Conservation (phyloP, 2,329 filamentous ascomycete species). For the Corynespora cassiicola region DNA sequence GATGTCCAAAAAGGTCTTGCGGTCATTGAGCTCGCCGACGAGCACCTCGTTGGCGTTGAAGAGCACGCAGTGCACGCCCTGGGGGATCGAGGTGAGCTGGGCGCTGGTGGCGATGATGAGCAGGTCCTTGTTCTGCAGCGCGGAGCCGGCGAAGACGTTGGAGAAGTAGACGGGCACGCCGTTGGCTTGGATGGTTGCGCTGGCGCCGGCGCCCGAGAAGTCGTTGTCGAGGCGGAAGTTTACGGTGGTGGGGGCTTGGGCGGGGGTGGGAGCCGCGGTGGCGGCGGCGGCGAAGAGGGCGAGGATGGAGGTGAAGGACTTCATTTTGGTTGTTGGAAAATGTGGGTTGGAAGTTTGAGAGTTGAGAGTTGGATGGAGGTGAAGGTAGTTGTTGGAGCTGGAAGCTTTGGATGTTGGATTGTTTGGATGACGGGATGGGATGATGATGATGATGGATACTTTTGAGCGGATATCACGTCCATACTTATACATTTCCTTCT, state of each 20-base stretch:
- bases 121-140: constrained; percentile 16
- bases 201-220: constrained; percentile 16
- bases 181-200: constrained; percentile 13
- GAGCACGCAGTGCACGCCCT: constrained; percentile 16
- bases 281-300: constrained; percentile 16
- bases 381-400: too few relatives aligned
- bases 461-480: neutral
- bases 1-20: constrained; percentile 20
- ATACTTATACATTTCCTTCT: constrained; percentile 12
- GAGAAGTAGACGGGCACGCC: constrained; percentile 11
- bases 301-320: constrained; percentile 18
- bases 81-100: constrained; percentile 15
- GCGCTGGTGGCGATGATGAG: constrained; percentile 20
- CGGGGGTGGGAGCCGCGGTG: constrained; percentile 2
- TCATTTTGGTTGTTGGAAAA: constrained; percentile 19
- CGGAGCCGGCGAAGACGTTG: constrained; percentile 17
- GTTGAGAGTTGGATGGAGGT: constrained; percentile 8
- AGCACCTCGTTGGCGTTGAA: constrained; percentile 8
- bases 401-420: constrained; percentile 12
- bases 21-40: constrained; percentile 15
- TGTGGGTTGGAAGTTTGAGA: constrained; percentile 9
- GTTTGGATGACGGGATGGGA: too few relatives aligned
- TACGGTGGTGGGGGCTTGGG: too few relatives aligned
- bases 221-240: constrained; percentile 24
- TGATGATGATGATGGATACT: constrained; percentile 9